Evolutionary conservation across 441 rosid genomes (phyloP), one percentile per base, ranked within the genome.

Genomic region (Pelargonium australe): DNA sequence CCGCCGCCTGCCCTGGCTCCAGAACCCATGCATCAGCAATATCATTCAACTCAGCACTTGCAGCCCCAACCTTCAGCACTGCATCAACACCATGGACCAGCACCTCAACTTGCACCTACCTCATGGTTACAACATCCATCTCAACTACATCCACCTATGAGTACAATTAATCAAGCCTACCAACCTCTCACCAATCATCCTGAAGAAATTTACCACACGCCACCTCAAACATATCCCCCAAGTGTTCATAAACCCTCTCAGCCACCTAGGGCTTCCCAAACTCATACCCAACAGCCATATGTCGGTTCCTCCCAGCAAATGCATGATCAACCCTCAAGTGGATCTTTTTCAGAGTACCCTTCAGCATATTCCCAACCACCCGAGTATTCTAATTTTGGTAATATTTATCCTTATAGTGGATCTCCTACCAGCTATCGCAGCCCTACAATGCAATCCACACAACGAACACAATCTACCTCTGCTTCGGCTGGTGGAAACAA

Each of bases 181-280:
- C 55, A 28, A 68, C 69, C 68, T 25, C 31, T 16, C 10, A 47
- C 58, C 68, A 74, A 47, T 69, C 67, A 73, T 43, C 74, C 55
- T 8, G 77, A 72, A 20, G 79, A 73, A 65, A 62, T 49, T 67
- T 16, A 77, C 64, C 72, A 43, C 53, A 13, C 67, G 65, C 68
- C 80, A 44, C 43, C 82, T 73, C 80, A 73, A 66, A 68, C 73
- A 31, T 65, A 55, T 71, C 58, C 57, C 34, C 65, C 43, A 41
- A 57, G 58, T 41, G 17, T 44, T 49, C 64, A 40, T 4, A 68
- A 64, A 28, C 66, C 67, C 44, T 73, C 74, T 65, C 78, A 47
- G 63, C 65, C 72, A 65, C 68, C 73, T 68, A 53, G 65, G 60
- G 37, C 71, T 53, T 65, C 57, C 17, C 57, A 74, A 13, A 8